Evolutionary conservation across 768 basidiomycete genomes (phyloP).

Genomic region (Termitomyces sp.): DNA sequence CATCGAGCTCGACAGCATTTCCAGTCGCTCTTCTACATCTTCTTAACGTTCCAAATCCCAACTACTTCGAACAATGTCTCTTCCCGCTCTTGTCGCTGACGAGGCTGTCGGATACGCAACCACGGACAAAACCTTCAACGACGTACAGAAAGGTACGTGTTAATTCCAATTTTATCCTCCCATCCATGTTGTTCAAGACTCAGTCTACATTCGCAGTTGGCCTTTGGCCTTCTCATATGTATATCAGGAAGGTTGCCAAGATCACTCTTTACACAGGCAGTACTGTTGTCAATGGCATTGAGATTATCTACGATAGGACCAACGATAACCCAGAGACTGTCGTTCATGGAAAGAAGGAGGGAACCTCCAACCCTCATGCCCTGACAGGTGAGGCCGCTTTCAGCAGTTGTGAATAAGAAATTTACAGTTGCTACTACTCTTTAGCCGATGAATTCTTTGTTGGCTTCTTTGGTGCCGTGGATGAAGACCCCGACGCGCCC

Average conservation of each 20-base stretch:
- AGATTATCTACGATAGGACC: not conserved
- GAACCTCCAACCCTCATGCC: not conserved
- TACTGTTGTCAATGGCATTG: not conserved
- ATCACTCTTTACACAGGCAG: not conserved
- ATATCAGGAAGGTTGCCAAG: not conserved
- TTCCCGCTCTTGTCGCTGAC: not conserved
- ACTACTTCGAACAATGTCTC: not conserved
- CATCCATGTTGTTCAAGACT: no score
- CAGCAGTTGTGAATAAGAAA: not conserved
- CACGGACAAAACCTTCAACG: not conserved
- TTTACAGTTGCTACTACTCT: not conserved
- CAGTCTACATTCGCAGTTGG: not conserved
- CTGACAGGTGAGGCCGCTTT: not conserved
- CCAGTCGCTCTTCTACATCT: not conserved
- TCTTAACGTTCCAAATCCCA: not conserved
- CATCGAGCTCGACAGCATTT: not conserved
- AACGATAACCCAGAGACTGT: not conserved
- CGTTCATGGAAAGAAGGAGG: not conserved
- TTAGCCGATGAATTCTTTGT: slow-evolving; percentile 1
- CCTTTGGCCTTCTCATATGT: not conserved
- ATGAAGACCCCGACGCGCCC: not conserved
- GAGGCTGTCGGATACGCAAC: not conserved
- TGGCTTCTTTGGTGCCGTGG: slow-evolving; percentile 2
- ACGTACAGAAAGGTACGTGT: not conserved
- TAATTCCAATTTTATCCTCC: not conserved